Conservation (phyloP, 1,284 basidiomycete genomes). For the Paramarasmius palmivorus region DNA sequence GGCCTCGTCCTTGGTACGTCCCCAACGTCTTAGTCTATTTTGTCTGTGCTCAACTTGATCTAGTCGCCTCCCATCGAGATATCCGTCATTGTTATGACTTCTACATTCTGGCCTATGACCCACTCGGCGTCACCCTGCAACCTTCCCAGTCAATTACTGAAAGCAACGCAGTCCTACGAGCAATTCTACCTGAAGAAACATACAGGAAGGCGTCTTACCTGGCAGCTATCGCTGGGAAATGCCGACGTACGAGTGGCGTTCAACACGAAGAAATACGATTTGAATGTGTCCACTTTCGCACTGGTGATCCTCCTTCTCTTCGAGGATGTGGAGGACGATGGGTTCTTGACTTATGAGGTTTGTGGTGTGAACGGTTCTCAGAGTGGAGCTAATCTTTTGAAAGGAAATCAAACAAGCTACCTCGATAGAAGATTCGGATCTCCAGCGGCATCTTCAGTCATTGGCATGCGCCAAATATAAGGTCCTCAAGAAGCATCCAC, state of each 20-base stretch:
- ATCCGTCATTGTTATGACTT: conserved; percentile 87
- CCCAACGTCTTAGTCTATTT: conserved; percentile 1
- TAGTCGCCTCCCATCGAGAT: conserved; percentile 78
- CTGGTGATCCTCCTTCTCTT: conserved; percentile 90
- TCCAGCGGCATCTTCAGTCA: conserved; percentile 92
- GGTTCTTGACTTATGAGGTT: conserved; percentile 76
- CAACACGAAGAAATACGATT: conserved; percentile 80
- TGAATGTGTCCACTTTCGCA: conserved; percentile 93
- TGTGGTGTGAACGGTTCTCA: conserved; percentile 19
- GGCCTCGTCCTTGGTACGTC: conserved; percentile 52
- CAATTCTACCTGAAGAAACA: conserved; percentile 90
- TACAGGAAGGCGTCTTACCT: conserved; percentile 87
- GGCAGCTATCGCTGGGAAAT: conserved; percentile 92
- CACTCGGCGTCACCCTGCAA: conserved; percentile 63
- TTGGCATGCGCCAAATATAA: conserved; percentile 98
- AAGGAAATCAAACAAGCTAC: conserved; percentile 77
- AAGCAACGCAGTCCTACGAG: conserved; percentile 79
- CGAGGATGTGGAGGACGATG: conserved; percentile 68
- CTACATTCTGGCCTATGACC: conserved; percentile 90
- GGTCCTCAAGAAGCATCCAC: conserved; percentile 89
- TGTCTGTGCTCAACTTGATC: conserved; percentile 7
- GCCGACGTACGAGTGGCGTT: conserved; percentile 89
- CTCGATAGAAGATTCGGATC: conserved; percentile 73
- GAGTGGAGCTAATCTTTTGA: conserved; percentile 1
- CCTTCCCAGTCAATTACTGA: conserved; percentile 66